Base-by-base conservation (phyloP, 2,329 filamentous ascomycete genomes). In the Massarina eburnea region DNA sequence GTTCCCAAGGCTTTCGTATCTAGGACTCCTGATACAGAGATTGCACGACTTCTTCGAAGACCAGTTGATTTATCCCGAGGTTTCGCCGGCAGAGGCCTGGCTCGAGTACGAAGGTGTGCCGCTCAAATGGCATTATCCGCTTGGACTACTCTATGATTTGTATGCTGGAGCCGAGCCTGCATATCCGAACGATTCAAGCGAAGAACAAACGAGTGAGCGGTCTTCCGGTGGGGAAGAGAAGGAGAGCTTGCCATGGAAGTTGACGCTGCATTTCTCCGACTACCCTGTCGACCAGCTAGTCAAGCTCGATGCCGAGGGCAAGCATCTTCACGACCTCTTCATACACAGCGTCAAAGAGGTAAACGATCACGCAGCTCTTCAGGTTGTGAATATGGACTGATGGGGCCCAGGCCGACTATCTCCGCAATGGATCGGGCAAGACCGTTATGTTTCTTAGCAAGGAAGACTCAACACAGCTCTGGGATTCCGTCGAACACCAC, bases 391-490 rank as follows among this genome's bases (percentile, higher is more conserved):
- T 29, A 18, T 8, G 6, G 17, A 12, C 46, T 57, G 20, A 57
- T 19, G 8, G 10, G 2, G 8, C 4, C 40, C 45, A 83, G 78
- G 91, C 91, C 22, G 91, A 96, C 70, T 95, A 91, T 57, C 76
- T 95, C 40, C 83, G 91, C 41, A 92, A 94, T 57, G 90, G 91
- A 35, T 94, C 88, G 43, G 90, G 89, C 14, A 91, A 92, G 66
- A 86, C 88, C 49, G 91, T 95, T 62, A 95, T 96, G 89, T 86
- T 84, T 43, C 76, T 96, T 61, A 90, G 86, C 49, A 91, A 91
- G 67, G 84, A 88, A 36, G 85, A 95, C 67, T 94, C 89, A 12
- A 89, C 85, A 7, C 81, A 86, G 24, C 77, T 96, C 26, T 96
- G 91, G 90, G 80, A 85, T 54, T 81, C 88, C 8, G 88, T 95